Evolutionary conservation across 169 alveolate genomes (phyloP), one percentile per base, ranked within the genome.

Genomic region (Eimeria praecox): DNA sequence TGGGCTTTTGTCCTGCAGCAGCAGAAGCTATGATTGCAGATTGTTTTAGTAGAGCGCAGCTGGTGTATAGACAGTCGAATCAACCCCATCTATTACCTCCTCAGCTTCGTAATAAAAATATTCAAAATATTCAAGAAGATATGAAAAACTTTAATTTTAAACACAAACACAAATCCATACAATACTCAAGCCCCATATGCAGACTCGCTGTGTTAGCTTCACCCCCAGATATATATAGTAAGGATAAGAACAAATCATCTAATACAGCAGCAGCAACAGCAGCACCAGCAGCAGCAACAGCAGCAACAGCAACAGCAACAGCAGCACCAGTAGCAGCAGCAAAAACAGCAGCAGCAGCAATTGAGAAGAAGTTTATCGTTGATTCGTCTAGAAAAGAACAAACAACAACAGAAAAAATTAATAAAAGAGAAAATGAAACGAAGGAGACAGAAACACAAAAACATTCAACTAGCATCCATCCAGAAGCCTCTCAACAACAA

Each of bases 1-100:
- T 98, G 99, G 99, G 99, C 46, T 98, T 98, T 96, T 97, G 98
- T 30, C 98, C 98, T 33, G 98, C 98, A 22, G 96, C 96, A 27
- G 98, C 98, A 1, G 97, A 97, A 92, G 97, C 96, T 42, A 97
- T 98, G 97, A 97, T 98, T 64, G 69, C 66, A 33, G 80, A 64
- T 16, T 56, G 77, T 22, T 92, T 92, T 46, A 30, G 33, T 14
- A 20, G 46, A 56, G 78, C 86, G 42, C 95, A 92, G 92, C 83
- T 64, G 49, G 6, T 9, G 38, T 92, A 92, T 75, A 40, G 69
- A 12, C 24, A 38, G 6, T n/a, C 92, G 3, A 87, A 71, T 49
- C 95, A 92, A 75, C 85, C 91, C 59, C 90, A 62, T 46, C 73
- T 92, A 49, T 69, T 75, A 46, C 66, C 82, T 18, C 90, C 90